Conservation (phyloP, 345 rosid genomes). For the Populus ilicifolia region DNA sequence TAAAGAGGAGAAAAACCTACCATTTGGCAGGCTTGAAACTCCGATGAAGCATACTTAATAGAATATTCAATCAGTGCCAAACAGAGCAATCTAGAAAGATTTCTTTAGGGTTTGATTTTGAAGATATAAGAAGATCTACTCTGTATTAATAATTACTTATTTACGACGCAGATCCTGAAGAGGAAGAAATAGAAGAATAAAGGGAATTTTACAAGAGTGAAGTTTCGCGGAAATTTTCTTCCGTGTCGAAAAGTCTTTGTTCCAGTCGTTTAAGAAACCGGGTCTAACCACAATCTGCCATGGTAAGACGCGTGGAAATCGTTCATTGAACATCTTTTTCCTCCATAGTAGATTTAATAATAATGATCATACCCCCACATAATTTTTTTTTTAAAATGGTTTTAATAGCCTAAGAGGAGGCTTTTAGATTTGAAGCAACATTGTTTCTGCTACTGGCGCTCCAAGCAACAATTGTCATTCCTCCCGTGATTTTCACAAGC, state of each 20-base stretch:
- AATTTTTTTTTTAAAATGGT: no score
- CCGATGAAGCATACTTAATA: slow-evolving; percentile 49
- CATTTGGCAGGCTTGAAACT: slow-evolving; percentile 95
- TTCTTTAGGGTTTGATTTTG: neutral
- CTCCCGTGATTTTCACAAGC: no score
- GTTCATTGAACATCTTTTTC: neutral
- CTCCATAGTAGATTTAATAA: no score
- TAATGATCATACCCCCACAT: no score
- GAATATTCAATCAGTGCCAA: neutral
- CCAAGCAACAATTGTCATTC: no score
- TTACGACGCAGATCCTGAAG: slow-evolving; percentile 12
- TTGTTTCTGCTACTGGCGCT: no score
- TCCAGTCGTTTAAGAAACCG: slow-evolving; percentile 3
- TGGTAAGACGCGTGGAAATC: neutral
- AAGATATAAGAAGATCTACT: neutral
- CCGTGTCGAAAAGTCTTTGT: neutral
- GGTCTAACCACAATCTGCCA: neutral
- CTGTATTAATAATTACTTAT: no score
- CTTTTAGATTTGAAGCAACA: no score
- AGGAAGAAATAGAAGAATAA: neutral
- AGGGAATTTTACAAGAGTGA: neutral
- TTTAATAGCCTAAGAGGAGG: no score
- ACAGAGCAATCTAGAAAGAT: neutral
- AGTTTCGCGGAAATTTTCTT: slow-evolving; percentile 28
- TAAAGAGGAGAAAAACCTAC: slow-evolving; percentile 24